phyloP scores from a whole-genome alignment of 2,329 filamentous ascomycete genomes.

The Calonectria pseudoturangicola region DNA sequence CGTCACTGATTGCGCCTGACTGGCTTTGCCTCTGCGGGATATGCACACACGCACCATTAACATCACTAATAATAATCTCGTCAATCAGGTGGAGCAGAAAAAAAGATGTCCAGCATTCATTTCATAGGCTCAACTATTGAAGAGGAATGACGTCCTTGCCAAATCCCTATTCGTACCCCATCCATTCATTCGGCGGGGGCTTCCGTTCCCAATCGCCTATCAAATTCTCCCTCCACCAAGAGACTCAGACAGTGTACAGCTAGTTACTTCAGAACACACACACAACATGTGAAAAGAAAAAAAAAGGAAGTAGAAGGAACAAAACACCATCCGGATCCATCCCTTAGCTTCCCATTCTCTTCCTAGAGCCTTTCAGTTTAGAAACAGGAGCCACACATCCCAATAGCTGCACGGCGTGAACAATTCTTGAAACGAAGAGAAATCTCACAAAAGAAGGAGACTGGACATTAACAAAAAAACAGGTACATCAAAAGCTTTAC shows the following conservation, averaged over 20 bases:
- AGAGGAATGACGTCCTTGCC: neutral
- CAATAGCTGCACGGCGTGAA: slow-evolving; percentile 22
- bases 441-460: slow-evolving; percentile 30
- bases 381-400: slow-evolving; percentile 26
- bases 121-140: slow-evolving; percentile 17
- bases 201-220: neutral
- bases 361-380: neutral
- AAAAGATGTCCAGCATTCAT: neutral
- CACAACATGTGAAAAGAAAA: neutral
- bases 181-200: slow-evolving; percentile 2
- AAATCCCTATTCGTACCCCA: slow-evolving; percentile 10
- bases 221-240: slow-evolving; percentile 1
- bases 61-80: neutral
- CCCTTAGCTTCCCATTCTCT: neutral
- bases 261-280: neutral
- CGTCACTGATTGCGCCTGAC: no score
- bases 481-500: slow-evolving; percentile 43
- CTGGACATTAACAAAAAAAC: slow-evolving; percentile 30
- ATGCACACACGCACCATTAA: no score
- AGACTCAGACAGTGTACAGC: neutral
- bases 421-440: slow-evolving; percentile 32
- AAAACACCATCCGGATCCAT: neutral
- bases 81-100: neutral
- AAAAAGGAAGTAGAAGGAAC: no score
- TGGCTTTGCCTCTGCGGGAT: no score